A percentile compares a stretch with the other conserved stretches of the same genome.
Evolutionary conservation across 176 grass and related monocot species (phyloP).

Genomic region (Carex pumila): DNA sequence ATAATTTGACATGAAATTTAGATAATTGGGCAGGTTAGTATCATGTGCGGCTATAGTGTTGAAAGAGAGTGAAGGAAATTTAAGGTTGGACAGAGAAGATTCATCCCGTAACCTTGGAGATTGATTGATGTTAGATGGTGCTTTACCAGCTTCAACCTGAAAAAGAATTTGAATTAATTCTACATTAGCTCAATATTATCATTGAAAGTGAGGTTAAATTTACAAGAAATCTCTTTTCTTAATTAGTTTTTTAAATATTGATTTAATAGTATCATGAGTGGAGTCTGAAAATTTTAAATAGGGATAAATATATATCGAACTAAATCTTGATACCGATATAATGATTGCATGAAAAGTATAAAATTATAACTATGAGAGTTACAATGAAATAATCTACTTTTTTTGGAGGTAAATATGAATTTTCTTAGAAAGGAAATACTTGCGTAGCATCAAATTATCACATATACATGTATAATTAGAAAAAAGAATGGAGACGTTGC

Average conservation of each 20-base stretch:
- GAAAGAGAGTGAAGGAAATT: slow-evolving; percentile 36
- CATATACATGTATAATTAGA: too few species aligned
- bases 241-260: neutral
- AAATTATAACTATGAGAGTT: too few species aligned
- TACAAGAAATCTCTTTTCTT: neutral
- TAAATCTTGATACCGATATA: too few species aligned
- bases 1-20: slow-evolving; percentile 33
- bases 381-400: too few species aligned
- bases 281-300: too few species aligned
- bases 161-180: neutral
- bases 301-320: too few species aligned
- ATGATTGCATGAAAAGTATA: too few species aligned
- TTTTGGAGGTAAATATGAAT: too few species aligned
- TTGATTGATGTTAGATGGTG: slow-evolving; percentile 13
- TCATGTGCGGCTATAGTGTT: slow-evolving; percentile 14
- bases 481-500: too few species aligned
- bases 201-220: neutral
- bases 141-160: slow-evolving; percentile 40
- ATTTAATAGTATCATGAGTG: too few species aligned
- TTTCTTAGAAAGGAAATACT: too few species aligned
- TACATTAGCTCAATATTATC: neutral
- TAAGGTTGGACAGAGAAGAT: slow-evolving; percentile 10
- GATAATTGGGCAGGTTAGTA: neutral
- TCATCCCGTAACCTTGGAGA: slow-evolving; percentile 11
- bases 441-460: too few species aligned